These are phyloP conservation scores for Fusarium transvaalense DNA, from an alignment of 2,329 filamentous ascomycete genomes.

Conservation along the genomic window DNA sequence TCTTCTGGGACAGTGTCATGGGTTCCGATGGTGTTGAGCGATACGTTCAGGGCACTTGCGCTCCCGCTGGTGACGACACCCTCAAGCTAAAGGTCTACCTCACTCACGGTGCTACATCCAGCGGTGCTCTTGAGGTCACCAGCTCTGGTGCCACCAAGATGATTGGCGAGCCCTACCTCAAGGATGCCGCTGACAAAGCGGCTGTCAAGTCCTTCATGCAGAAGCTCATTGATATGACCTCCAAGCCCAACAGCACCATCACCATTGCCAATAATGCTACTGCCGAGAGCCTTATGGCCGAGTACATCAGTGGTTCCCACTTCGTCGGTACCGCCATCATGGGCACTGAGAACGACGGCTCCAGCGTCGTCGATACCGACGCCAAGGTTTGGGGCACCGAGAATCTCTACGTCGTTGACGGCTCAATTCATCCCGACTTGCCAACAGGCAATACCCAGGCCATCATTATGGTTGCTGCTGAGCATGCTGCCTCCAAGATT, in stretches of 20 bases:
- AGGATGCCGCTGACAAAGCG: constrained; percentile 53
- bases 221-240: constrained; percentile 74
- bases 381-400: constrained; percentile 76
- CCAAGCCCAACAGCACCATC: constrained; percentile 68
- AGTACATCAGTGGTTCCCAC: constrained; percentile 63
- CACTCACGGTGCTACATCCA: constrained; percentile 62
- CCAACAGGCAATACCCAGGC: constrained; percentile 76
- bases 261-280: constrained; percentile 60
- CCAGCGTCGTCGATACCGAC: constrained; percentile 71
- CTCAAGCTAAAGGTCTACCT: constrained; percentile 64
- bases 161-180: constrained; percentile 53
- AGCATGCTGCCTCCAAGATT: constrained; percentile 63
- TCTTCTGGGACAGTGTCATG: constrained; percentile 61
- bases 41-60: constrained; percentile 61
- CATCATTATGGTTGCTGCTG: constrained; percentile 73
- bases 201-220: constrained; percentile 63
- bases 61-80: constrained; percentile 56
- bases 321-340: constrained; percentile 73
- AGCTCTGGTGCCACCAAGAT: constrained; percentile 58
- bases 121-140: constrained; percentile 59
- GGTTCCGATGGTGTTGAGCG: constrained; percentile 55
- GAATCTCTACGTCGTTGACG: constrained; percentile 77
- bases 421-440: constrained; percentile 76
- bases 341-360: constrained; percentile 66
- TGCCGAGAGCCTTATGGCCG: constrained; percentile 67